Evolutionary conservation across 345 rosid species (phyloP).

Genomic region (Syzygium aromaticum): DNA sequence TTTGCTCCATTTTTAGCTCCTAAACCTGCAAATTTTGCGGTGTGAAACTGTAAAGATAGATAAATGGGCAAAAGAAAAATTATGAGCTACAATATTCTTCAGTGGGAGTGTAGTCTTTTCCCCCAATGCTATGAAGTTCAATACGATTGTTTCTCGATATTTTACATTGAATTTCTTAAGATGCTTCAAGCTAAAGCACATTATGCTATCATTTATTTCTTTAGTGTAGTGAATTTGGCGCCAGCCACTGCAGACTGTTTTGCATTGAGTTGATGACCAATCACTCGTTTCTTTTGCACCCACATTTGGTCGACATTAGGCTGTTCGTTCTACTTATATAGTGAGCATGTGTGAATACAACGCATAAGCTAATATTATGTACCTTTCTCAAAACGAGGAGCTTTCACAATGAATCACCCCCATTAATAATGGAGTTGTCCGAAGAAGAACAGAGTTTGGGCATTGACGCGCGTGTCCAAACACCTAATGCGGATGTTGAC

Average conservation of each 20-base stretch:
- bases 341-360: background rate
- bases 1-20: too few species aligned
- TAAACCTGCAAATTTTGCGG: too few species aligned
- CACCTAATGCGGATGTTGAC: background rate
- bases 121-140: background rate
- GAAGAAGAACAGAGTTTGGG: background rate
- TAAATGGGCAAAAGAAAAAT: too few species aligned
- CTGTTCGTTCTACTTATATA: background rate
- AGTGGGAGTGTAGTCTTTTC: background rate
- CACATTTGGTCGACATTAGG: background rate
- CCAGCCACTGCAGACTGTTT: background rate
- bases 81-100: too few species aligned
- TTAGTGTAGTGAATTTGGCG: background rate
- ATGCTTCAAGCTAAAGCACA: background rate
- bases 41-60: too few species aligned
- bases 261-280: background rate
- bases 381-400: background rate
- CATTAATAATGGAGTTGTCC: background rate
- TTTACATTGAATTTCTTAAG: background rate
- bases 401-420: background rate
- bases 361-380: background rate
- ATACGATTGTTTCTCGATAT: background rate
- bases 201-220: background rate
- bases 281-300: background rate
- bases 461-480: background rate